A percentile compares a stretch with the other conserved stretches of the same genome.
Conservation (phyloP, 108 stramenopile species). For the Skeletonema tropicum region DNA sequence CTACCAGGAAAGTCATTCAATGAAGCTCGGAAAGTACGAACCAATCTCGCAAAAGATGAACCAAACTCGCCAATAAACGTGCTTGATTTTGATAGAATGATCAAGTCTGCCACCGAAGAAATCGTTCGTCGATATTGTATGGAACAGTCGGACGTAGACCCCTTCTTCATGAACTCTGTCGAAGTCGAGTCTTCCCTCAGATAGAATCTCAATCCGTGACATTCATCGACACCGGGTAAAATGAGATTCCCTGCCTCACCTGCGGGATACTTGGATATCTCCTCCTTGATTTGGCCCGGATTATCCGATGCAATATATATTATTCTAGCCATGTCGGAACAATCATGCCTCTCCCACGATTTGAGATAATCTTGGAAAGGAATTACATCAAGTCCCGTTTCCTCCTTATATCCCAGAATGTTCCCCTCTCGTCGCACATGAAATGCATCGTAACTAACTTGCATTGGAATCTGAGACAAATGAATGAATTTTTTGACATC, state of each 20-base stretch:
- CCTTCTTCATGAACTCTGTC: background rate
- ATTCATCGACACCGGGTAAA: background rate
- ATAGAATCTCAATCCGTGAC: constrained; percentile 11
- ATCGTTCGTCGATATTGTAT: constrained; percentile 11
- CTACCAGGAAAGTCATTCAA: constrained; percentile 5
- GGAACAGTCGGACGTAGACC: background rate
- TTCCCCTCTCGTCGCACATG: background rate
- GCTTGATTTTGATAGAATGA: constrained; percentile 9
- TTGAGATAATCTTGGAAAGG: constrained; percentile 19
- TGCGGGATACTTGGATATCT: constrained; percentile 7
- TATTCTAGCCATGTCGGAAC: constrained; percentile 6
- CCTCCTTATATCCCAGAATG: background rate
- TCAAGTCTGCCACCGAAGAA: constrained; percentile 12
- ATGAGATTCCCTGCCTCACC: background rate
- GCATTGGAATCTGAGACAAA: background rate
- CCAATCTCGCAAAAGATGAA: constrained; percentile 14
- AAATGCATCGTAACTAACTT: constrained; percentile 7
- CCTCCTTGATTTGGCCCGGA: constrained; percentile 3
- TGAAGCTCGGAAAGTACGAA: constrained; percentile 8
- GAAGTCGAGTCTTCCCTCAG: background rate
- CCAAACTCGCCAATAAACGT: constrained; percentile 5
- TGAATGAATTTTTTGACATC: background rate
- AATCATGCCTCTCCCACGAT: background rate
- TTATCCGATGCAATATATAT: constrained; percentile 21
- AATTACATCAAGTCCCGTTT: background rate